phyloP scores from a whole-genome alignment of 2,329 filamentous ascomycete species.

The Cryphonectria naterciae region DNA sequence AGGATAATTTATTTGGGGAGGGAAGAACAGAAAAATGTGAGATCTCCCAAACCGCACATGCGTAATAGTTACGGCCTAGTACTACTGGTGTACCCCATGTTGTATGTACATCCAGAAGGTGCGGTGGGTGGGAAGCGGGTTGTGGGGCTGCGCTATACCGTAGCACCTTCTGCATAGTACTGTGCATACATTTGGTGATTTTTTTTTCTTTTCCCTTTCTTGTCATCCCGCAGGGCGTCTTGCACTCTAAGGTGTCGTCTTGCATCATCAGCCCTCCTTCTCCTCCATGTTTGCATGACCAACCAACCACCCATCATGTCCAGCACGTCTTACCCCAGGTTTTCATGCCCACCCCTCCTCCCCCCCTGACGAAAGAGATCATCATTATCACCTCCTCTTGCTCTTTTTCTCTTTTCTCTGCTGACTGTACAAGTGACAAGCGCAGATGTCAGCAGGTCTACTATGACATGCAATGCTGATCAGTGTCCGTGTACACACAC shows the following conservation, averaged over 20 bases:
- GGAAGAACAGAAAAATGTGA: too few species aligned
- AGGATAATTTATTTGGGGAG: too few species aligned
- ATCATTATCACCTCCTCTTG: neutral
- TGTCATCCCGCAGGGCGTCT: slow-evolving; percentile 14
- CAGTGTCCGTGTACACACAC: neutral
- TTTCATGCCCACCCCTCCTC: neutral
- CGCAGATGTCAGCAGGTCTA: neutral
- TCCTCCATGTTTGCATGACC: too few species aligned
- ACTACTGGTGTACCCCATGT: too few species aligned
- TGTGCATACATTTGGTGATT: neutral
- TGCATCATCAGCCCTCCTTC: neutral
- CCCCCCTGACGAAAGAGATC: too few species aligned
- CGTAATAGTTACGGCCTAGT: too few species aligned
- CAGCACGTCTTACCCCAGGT: neutral
- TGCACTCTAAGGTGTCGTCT: neutral
- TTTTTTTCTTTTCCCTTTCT: too few species aligned
- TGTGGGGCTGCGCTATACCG: neutral
- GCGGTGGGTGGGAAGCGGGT: neutral
- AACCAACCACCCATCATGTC: neutral
- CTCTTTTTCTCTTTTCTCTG: neutral
- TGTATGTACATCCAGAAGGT: too few species aligned
- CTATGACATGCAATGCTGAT: neutral
- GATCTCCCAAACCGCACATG: too few species aligned
- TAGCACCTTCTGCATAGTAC: too few species aligned
- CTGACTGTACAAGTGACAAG: neutral